Evolutionary conservation across 1,139 yeast species (phyloP).

Genomic region (Protomyces gravidus): DNA sequence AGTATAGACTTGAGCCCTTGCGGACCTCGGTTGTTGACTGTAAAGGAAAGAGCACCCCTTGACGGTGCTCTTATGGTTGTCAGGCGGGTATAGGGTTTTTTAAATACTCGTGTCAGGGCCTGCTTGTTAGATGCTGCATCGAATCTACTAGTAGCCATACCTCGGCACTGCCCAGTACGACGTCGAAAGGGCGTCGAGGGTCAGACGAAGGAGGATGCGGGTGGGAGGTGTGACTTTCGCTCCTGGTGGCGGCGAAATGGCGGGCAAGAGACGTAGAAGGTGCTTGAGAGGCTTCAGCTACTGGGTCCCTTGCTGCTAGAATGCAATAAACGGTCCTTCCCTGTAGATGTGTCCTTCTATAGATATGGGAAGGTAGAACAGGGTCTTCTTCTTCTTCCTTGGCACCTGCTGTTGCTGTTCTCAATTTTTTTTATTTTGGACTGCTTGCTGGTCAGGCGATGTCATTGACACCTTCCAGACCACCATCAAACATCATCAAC

Average conservation of each 20-base stretch:
- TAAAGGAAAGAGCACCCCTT: not conserved
- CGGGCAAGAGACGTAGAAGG: no score
- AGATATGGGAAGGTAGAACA: no score
- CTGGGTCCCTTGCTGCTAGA: no score
- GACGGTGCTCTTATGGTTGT: conserved; percentile 2
- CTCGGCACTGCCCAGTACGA: conserved; percentile 3
- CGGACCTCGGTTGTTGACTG: not conserved
- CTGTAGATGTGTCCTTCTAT: no score
- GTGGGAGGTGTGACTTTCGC: not conserved
- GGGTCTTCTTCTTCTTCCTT: no score
- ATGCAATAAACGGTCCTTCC: no score
- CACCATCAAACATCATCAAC: no score
- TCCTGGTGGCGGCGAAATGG: not conserved
- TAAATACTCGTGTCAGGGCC: not conserved
- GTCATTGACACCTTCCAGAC: no score
- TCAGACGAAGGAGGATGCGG: conserved; percentile 3
- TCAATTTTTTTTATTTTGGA: no score
- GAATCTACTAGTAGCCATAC: not conserved
- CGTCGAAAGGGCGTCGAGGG: conserved; percentile 4
- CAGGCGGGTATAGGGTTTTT: conserved; percentile 2
- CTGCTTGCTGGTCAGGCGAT: no score
- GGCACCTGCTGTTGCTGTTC: no score
- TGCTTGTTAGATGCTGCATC: not conserved
- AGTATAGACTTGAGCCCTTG: not conserved
- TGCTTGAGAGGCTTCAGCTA: no score